Evolutionary conservation across 2,329 filamentous ascomycete species (phyloP).

Genomic region (Diaporthe longicolla): DNA sequence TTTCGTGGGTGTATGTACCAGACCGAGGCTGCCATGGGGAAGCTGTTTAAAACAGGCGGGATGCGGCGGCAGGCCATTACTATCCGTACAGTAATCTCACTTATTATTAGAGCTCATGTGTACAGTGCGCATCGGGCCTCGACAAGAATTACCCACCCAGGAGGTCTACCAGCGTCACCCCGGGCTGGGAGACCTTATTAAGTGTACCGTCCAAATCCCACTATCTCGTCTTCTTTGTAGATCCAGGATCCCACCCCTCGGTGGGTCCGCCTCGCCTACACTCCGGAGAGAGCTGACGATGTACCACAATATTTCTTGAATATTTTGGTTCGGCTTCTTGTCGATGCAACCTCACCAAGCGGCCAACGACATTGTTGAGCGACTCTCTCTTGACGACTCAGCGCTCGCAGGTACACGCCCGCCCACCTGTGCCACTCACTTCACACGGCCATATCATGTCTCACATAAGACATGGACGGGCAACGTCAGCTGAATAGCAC

Average conservation of each 20-base stretch:
- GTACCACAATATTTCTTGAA: neutral
- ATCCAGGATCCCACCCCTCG: neutral
- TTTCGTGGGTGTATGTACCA: neutral
- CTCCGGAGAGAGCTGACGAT: conserved; percentile 19
- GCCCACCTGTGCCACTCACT: neutral
- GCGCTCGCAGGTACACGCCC: conserved; percentile 9
- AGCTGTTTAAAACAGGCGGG: neutral
- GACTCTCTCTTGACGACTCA: neutral
- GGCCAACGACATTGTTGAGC: neutral
- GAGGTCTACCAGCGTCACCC: neutral
- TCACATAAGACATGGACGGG: neutral
- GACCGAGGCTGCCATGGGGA: conserved; percentile 5
- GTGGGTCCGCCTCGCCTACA: conserved; percentile 27
- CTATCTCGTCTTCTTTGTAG: neutral
- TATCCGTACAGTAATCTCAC: too few species aligned
- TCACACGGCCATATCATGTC: neutral
- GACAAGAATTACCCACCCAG: conserved; percentile 11
- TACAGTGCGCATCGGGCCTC: neutral
- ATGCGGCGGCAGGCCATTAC: conserved; percentile 16
- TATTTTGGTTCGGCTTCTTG: conserved; percentile 17
- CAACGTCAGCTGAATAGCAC: neutral
- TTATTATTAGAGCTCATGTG: neutral
- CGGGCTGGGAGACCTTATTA: conserved; percentile 10
- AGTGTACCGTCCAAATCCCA: conserved; percentile 28
- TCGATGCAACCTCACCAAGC: neutral